Base-by-base conservation (phyloP, 2,329 filamentous ascomycete genomes). In the Talaromyces verruculosus region DNA sequence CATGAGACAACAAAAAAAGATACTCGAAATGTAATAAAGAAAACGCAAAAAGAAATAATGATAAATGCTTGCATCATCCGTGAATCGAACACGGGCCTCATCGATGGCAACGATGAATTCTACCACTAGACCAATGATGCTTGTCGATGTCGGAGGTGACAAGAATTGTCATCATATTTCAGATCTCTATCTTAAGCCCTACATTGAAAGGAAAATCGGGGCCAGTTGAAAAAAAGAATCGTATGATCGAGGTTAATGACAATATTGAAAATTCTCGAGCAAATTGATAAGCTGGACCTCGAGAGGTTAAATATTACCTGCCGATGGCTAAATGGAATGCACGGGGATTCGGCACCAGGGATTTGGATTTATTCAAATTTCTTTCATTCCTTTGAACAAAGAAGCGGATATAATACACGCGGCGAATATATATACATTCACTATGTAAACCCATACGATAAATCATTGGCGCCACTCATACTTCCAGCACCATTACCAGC, bases 61-160 rank as follows among this genome's bases (percentile, higher is more conserved):
- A 17, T 25, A n/a, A n/a, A n/a, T n/a, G n/a, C n/a, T 37, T 68
- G 67, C 67, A 68, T 68, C 67, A 67, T 68, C 67, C 67, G 67
- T 64, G 67, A 68, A 68, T 68, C 67, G 67, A 68, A 68, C 67
- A 64, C 67, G 67, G 67, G 67, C 67, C 67, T 68, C 67, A 60
- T 68, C 67, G 67, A 68, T 68, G 67, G 67, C 67, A 68, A 68
- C 67, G 67, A 68, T 60, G 67, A 68, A 68, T 68, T 68, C 67
- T 68, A 68, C 67, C 67, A 68, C 67, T 68, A 68, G 67, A 68
- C 67, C 67, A 68, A 68, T 67, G 67, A 68, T 68, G 67, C 67
- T 49, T 64, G 37, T 22, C 61, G n/a, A 41, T 25, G 47, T 30
- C 5, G 3, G 4, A 41, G 1, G 2, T 5, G 6, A 13, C 1